A percentile compares a stretch with the other conserved stretches of the same genome.
phyloP scores from a whole-genome alignment of 345 rosid genomes.

The Citropsis articulata region DNA sequence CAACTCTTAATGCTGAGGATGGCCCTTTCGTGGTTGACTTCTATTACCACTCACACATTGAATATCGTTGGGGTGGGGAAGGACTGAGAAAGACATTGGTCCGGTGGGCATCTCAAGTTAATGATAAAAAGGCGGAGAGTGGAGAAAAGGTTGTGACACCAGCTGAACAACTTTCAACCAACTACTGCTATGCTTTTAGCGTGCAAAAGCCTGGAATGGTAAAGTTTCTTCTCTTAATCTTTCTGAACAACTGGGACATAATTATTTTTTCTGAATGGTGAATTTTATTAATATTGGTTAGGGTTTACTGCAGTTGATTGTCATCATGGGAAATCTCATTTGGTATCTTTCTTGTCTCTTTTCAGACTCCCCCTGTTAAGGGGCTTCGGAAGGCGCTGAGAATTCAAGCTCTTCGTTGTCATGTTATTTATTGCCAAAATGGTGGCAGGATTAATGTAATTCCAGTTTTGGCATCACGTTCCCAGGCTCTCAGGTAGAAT shows the following conservation, averaged over 20 bases:
- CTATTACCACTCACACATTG: constrained; percentile 93
- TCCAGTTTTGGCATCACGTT: constrained; percentile 83
- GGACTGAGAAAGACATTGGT: constrained; percentile 90
- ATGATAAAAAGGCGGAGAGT: constrained; percentile 46
- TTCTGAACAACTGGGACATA: neutral
- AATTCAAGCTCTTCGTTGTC: constrained; percentile 88
- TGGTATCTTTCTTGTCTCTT: constrained; percentile 8
- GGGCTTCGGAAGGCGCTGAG: constrained; percentile 82
- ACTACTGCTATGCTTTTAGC: constrained; percentile 78
- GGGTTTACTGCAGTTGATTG: neutral
- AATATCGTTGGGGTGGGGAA: constrained; percentile 99
- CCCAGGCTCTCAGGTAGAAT: constrained; percentile 82
- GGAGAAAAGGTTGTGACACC: constrained; percentile 57
- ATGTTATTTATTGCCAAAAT: constrained; percentile 78
- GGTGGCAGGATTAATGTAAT: constrained; percentile 75
- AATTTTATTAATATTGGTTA: neutral
- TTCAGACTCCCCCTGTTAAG: constrained; percentile 76
- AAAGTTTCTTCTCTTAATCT: constrained; percentile 14
- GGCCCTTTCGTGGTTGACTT: constrained; percentile 77
- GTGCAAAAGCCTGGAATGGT: constrained; percentile 68
- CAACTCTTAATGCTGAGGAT: constrained; percentile 61
- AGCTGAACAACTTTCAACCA: constrained; percentile 82
- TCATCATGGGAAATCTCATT: neutral
- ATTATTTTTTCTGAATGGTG: constrained; percentile 1
- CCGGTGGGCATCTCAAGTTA: constrained; percentile 75